Percentiles rank a stretch among this genome's conserved stretches.
Conservation (phyloP, 345 rosid genomes). For the Populus davidiana region DNA sequence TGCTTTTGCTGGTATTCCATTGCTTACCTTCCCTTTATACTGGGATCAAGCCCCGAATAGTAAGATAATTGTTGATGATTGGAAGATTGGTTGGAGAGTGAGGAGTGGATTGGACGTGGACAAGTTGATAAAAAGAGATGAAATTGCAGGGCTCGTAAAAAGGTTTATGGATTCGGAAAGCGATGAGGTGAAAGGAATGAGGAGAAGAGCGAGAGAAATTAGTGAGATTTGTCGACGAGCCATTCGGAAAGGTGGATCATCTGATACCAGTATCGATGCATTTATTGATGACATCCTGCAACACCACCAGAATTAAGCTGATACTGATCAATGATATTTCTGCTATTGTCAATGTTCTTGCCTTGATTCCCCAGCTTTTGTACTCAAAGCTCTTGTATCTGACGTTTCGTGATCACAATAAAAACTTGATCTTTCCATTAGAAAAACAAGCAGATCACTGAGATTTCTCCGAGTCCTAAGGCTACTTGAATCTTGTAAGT, state of each 20-base stretch:
- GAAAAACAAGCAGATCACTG: too few species aligned
- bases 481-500: too few species aligned
- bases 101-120: neutral
- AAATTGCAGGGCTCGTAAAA: neutral
- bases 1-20: constrained; percentile 4
- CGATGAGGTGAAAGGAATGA: constrained; percentile 12
- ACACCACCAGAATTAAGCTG: too few species aligned
- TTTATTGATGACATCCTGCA: neutral
- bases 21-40: neutral
- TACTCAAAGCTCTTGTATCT: too few species aligned
- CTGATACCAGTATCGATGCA: neutral
- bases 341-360: too few species aligned
- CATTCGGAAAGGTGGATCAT: neutral
- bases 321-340: too few species aligned
- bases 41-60: constrained; percentile 9
- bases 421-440: too few species aligned
- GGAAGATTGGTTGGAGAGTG: constrained; percentile 16
- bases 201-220: constrained; percentile 3
- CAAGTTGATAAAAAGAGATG: neutral
- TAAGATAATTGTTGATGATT: constrained; percentile 11
- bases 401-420: too few species aligned
- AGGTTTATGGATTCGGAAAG: constrained; percentile 12
- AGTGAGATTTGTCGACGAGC: neutral
- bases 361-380: too few species aligned
- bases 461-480: too few species aligned